These are phyloP conservation scores for Stachybotrys chlorohalonatus DNA, from an alignment of 2,329 filamentous ascomycete genomes.

Conservation along the genomic window DNA sequence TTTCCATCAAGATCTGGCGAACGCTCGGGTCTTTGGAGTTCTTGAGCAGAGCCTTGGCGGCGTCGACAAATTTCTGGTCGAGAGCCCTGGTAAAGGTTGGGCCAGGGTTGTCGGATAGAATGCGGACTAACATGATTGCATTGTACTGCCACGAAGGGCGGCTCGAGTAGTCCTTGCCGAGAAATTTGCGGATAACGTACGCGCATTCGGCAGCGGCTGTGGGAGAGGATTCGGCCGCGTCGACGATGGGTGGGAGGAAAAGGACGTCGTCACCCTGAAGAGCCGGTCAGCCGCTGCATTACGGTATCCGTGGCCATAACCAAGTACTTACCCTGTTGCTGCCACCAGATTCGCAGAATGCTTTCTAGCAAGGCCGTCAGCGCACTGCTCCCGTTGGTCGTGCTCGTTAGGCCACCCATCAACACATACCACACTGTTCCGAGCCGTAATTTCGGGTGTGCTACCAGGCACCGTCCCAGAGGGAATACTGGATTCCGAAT, in stretches of 20 bases:
- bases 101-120: conserved; percentile 86
- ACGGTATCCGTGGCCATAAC: neutral
- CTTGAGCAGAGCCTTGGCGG: conserved; percentile 66
- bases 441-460: conserved; percentile 58
- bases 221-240: conserved; percentile 87
- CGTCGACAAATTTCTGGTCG: conserved; percentile 73
- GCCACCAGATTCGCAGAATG: conserved; percentile 71
- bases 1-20: conserved; percentile 80
- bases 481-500: neutral
- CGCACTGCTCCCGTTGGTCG: neutral
- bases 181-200: conserved; percentile 69
- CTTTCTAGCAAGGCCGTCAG: conserved; percentile 43
- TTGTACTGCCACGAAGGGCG: conserved; percentile 80
- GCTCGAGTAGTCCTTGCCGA: conserved; percentile 61
- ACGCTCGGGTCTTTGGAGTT: conserved; percentile 65
- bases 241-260: conserved; percentile 87
- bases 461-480: neutral
- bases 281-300: neutral
- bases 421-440: conserved; percentile 53
- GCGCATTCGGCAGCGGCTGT: conserved; percentile 75
- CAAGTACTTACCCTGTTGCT: conserved; percentile 30
- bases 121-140: conserved; percentile 88
- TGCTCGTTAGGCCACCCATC: too few relatives aligned
- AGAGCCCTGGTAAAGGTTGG: conserved; percentile 84
- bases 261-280: conserved; percentile 77